These are phyloP conservation scores for Stachybotrys chlorohalonatus DNA, from an alignment of 2,329 filamentous ascomycete species.

Conservation along the genomic window DNA sequence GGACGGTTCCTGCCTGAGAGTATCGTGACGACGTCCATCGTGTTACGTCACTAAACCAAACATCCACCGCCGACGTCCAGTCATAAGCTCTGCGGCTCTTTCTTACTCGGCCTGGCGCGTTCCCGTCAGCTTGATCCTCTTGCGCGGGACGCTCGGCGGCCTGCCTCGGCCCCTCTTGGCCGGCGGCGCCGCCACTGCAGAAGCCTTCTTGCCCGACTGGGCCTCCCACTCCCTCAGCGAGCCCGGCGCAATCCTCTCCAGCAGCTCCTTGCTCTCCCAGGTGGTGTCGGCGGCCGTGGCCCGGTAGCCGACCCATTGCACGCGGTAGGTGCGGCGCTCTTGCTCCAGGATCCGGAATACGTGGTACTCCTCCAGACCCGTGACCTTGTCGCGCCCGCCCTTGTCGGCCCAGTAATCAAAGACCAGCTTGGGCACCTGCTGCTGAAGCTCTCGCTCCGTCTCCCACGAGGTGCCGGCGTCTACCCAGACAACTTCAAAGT, in stretches of 20 bases:
- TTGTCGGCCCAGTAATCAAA: background rate
- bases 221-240: background rate
- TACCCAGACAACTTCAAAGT: background rate
- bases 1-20: no score
- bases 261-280: background rate
- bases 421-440: background rate
- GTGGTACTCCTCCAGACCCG: constrained; percentile 1
- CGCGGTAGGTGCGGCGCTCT: background rate
- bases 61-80: no score
- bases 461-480: constrained; percentile 1
- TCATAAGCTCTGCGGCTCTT: no score
- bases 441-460: background rate
- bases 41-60: no score
- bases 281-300: constrained; percentile 1
- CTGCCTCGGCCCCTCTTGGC: background rate
- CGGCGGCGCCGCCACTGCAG: background rate
- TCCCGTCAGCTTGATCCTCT: background rate
- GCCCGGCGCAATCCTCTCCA: background rate
- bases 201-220: background rate
- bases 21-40: no score
- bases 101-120: background rate
- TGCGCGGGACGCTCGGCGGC: background rate
- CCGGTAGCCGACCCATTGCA: constrained; percentile 1
- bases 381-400: background rate
- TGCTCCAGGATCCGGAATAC: constrained; percentile 1